Percentiles rank a stretch among this genome's conserved stretches.
Conservation (phyloP, 352 stramenopile genomes). For the Pythium insidiosum region DNA sequence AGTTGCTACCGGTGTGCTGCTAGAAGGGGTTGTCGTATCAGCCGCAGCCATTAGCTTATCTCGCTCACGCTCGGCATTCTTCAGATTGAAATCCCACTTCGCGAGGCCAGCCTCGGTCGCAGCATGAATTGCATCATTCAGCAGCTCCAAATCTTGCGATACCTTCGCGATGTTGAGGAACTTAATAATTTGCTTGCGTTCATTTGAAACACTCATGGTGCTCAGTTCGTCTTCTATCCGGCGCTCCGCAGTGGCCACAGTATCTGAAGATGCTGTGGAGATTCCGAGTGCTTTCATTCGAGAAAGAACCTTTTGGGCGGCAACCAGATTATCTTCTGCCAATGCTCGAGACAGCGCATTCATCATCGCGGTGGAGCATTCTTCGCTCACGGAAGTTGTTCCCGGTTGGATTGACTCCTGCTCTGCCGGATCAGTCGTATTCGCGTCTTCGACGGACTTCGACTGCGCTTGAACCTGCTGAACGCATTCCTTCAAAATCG, state of each 20-base stretch:
- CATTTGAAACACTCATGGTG: conserved; percentile 14
- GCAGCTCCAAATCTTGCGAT: conserved; percentile 53
- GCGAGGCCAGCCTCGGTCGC: conserved; percentile 49
- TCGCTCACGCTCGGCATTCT: conserved; percentile 60
- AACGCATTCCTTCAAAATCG: too few species aligned
- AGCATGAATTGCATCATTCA: conserved; percentile 61
- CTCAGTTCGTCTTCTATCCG: conserved; percentile 8
- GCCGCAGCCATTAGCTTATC: conserved; percentile 38
- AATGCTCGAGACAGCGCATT: conserved; percentile 51
- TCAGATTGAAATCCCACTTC: conserved; percentile 79
- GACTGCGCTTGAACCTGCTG: too few species aligned
- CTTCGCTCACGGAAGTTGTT: not conserved
- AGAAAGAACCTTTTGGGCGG: conserved; percentile 41
- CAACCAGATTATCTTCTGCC: conserved; percentile 61
- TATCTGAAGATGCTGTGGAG: conserved; percentile 20
- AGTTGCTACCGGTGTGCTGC: not conserved
- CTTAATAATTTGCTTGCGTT: conserved; percentile 74
- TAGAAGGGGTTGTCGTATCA: not conserved
- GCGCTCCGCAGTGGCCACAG: conserved; percentile 22
- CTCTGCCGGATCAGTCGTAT: too few species aligned
- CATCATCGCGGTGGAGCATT: conserved; percentile 33
- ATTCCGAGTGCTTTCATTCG: conserved; percentile 33
- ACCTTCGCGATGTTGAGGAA: conserved; percentile 64
- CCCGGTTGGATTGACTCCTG: too few species aligned
- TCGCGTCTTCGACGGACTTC: too few species aligned